Conservation (phyloP, 2,329 filamentous ascomycete genomes). For the Stachybotrys chartarum region DNA sequence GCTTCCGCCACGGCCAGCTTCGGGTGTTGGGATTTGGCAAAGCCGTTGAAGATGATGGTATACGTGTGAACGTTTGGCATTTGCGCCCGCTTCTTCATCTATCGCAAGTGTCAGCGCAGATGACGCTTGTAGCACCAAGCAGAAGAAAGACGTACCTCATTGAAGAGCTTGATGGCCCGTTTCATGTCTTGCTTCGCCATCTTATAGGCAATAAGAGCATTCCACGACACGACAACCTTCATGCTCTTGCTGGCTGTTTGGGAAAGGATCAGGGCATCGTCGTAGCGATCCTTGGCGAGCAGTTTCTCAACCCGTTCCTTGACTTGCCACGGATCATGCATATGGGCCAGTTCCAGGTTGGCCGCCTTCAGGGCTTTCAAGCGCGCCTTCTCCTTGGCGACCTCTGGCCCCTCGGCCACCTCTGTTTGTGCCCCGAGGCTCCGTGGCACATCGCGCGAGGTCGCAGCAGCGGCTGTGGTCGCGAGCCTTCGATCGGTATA, state of each 20-base stretch:
- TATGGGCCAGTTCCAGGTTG: slow-evolving; percentile 51
- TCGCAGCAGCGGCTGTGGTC: slow-evolving; percentile 1
- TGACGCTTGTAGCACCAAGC: background rate
- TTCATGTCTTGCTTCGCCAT: slow-evolving; percentile 54
- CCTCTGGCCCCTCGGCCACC: slow-evolving; percentile 4
- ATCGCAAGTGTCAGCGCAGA: slow-evolving; percentile 4
- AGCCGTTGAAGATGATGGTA: slow-evolving; percentile 73
- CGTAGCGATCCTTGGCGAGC: slow-evolving; percentile 51
- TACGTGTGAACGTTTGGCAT: slow-evolving; percentile 77
- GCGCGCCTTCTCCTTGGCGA: slow-evolving; percentile 9
- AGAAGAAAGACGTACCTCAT: slow-evolving; percentile 54
- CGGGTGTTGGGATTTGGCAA: slow-evolving; percentile 52
- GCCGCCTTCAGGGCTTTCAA: slow-evolving; percentile 29
- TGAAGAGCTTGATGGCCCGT: slow-evolving; percentile 73
- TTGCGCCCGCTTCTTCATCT: slow-evolving; percentile 94
- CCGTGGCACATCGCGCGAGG: slow-evolving; percentile 12
- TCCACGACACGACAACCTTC: slow-evolving; percentile 75
- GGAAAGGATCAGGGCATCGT: slow-evolving; percentile 62
- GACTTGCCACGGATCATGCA: slow-evolving; percentile 67
- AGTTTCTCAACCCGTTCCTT: slow-evolving; percentile 57
- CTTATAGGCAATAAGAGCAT: slow-evolving; percentile 69
- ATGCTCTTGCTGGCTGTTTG: slow-evolving; percentile 60
- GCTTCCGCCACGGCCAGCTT: slow-evolving; percentile 60
- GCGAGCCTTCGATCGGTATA: background rate
- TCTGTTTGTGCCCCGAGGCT: slow-evolving; percentile 10